A percentile compares a stretch with the other conserved stretches of the same genome.
Evolutionary conservation across 164 flowering plant species (phyloP).

Genomic region (Cinnamomum chago): DNA sequence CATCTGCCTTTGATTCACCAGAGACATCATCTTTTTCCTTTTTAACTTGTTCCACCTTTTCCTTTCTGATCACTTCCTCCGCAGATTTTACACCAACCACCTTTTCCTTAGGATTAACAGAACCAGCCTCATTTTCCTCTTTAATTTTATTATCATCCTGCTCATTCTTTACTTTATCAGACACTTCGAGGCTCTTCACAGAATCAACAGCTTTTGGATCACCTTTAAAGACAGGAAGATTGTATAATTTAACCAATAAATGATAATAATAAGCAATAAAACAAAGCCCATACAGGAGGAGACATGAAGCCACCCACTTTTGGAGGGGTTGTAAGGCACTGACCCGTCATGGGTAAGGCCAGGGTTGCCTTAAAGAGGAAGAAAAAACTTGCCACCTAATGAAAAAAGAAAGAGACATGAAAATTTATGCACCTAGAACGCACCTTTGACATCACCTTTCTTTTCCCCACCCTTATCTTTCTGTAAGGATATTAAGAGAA

Average conservation of each 20-base stretch:
- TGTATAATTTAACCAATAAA: background rate
- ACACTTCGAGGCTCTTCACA: conserved; percentile 20
- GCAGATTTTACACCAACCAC: background rate
- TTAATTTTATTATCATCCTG: conserved; percentile 29
- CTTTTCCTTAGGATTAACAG: background rate
- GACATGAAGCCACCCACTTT: no score
- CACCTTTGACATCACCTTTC: conserved; percentile 50
- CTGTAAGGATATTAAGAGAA: conserved; percentile 27
- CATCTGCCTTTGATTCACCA: background rate
- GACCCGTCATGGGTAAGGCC: no score
- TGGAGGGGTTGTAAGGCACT: no score
- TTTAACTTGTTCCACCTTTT: conserved; percentile 11
- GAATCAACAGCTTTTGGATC: conserved; percentile 25
- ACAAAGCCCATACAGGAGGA: background rate
- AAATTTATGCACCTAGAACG: conserved; percentile 1
- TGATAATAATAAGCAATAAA: background rate
- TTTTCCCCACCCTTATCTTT: conserved; percentile 35
- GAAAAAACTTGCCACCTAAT: no score
- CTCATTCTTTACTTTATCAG: conserved; percentile 17
- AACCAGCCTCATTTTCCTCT: background rate
- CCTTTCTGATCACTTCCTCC: conserved; percentile 15
- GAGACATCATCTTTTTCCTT: conserved; percentile 3
- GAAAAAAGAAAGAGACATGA: background rate
- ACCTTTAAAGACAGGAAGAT: conserved; percentile 15
- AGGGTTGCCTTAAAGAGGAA: no score